A percentile compares a stretch with the other conserved stretches of the same genome.
Conservation (phyloP, 2,329 filamentous ascomycete species). For the Fusarium sp. region DNA sequence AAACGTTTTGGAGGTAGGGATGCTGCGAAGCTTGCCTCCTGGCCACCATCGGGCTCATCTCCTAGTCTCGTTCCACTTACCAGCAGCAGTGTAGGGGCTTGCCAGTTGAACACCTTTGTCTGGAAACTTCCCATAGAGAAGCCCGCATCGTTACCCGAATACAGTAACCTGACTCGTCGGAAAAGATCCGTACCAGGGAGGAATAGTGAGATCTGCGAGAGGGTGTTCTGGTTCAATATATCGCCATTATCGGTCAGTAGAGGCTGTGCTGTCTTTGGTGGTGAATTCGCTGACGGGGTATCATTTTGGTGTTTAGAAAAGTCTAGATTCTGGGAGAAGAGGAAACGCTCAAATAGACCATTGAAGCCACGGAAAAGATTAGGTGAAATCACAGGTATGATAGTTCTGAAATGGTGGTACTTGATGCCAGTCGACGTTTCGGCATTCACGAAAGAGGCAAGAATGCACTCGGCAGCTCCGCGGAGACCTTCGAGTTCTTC, state of each 20-base stretch:
- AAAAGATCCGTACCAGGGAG: conserved; percentile 74
- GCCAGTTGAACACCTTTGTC: conserved; percentile 80
- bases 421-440: conserved; percentile 73
- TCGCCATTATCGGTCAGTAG: conserved; percentile 65
- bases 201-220: conserved; percentile 80
- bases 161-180: conserved; percentile 72
- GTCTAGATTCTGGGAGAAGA: conserved; percentile 79
- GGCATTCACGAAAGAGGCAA: conserved; percentile 73
- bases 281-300: conserved; percentile 25
- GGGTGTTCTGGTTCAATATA: conserved; percentile 71
- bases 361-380: conserved; percentile 76
- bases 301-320: conserved; percentile 64
- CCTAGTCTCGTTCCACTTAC: conserved; percentile 73
- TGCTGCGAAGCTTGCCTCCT: conserved; percentile 68
- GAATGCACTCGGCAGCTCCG: conserved; percentile 70
- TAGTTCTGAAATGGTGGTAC: conserved; percentile 69
- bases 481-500: conserved; percentile 69
- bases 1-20: conserved; percentile 73
- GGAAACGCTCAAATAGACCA: conserved; percentile 78
- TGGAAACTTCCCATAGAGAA: conserved; percentile 84
- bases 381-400: conserved; percentile 70
- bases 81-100: conserved; percentile 77
- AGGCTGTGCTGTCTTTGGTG: conserved; percentile 56
- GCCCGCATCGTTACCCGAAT: conserved; percentile 76
- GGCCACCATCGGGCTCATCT: conserved; percentile 60